Conservation (phyloP, 192 early-diverging fungal species). For the Coemansia sp. region DNA sequence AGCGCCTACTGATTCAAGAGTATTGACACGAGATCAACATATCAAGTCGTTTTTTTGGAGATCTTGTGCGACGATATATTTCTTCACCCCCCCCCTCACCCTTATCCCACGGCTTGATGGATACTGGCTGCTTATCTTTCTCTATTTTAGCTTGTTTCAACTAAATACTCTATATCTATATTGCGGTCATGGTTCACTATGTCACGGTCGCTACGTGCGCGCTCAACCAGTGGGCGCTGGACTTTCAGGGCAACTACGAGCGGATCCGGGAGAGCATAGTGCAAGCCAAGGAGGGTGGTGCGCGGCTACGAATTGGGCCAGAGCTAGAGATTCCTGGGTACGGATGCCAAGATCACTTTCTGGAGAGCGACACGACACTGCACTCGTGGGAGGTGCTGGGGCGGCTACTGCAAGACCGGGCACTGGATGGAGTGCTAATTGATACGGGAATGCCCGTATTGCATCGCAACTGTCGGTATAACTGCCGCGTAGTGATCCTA, state of each 20-base stretch:
- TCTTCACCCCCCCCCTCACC: neutral
- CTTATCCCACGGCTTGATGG: neutral
- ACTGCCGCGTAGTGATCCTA: conserved; percentile 89
- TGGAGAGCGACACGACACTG: conserved; percentile 91
- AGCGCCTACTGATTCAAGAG: no score
- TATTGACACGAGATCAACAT: neutral
- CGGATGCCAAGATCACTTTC: conserved; percentile 97
- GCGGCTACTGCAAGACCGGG: conserved; percentile 64
- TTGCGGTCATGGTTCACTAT: conserved; percentile 39
- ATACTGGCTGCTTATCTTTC: neutral
- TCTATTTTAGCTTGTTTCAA: neutral
- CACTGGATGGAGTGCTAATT: conserved; percentile 76
- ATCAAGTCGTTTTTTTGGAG: neutral
- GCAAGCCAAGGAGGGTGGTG: conserved; percentile 77
- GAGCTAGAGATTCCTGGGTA: conserved; percentile 98
- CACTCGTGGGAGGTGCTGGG: conserved; percentile 95
- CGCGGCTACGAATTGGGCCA: conserved; percentile 85
- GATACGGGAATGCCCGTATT: conserved; percentile 97
- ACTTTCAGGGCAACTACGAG: conserved; percentile 91
- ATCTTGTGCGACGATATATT: neutral
- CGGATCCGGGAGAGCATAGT: conserved; percentile 84
- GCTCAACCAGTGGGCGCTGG: conserved; percentile 95
- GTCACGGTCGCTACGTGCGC: conserved; percentile 82
- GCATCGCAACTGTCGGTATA: conserved; percentile 92
- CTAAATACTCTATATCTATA: neutral